Base-by-base conservation (phyloP, 2,329 filamentous ascomycete species). In the Dothideomycetes sp. region DNA sequence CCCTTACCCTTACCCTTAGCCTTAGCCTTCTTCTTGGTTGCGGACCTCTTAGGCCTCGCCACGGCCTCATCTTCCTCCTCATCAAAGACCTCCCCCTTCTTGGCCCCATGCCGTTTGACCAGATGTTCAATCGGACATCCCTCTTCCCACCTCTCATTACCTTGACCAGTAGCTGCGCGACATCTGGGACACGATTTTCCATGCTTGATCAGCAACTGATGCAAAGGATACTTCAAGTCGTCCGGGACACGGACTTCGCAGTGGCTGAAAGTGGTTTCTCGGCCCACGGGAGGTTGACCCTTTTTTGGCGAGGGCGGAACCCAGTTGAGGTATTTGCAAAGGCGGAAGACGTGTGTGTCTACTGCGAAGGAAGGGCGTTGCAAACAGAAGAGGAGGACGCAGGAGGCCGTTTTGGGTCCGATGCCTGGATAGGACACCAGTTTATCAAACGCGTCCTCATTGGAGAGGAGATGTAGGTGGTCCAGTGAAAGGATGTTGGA, bases 1-100 rank as follows among this genome's bases (percentile, higher is more conserved):
- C 32, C 37, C 12, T 33, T 34, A 12, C 28, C 34, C 16, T 15
- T 34, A 9, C 22, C 34, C 25, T 45, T 34, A n/a, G 27, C 20
- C 16, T 20, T 33, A 11, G 37, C 37, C 1, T 19, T 28, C 19
- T 29, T 40, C 22, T 33, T 24, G 22, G 22, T 24, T 7, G 22
- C 22, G 22, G 22, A 7, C 22, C 22, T 33, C 17, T 33, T 33
- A 13, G 10, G 12, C 23, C 33, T 40, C 2, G 37, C 17, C 23
- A 32, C 20, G 71, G 80, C n/a, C 79, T 80, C 44, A 88, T 84
- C 4, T 86, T 88, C 58, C 80, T 82, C 4, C 31, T 38, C 49
- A 20, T 47, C 47, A n/a, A 49, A 54, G 3, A 46, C 47, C 28
- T 55, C 61, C 27, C 58, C 65, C 51, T 74, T 74, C 50, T 70